Evolutionary conservation across 352 stramenopile genomes (phyloP).

Genomic region (Peronospora destructor): DNA sequence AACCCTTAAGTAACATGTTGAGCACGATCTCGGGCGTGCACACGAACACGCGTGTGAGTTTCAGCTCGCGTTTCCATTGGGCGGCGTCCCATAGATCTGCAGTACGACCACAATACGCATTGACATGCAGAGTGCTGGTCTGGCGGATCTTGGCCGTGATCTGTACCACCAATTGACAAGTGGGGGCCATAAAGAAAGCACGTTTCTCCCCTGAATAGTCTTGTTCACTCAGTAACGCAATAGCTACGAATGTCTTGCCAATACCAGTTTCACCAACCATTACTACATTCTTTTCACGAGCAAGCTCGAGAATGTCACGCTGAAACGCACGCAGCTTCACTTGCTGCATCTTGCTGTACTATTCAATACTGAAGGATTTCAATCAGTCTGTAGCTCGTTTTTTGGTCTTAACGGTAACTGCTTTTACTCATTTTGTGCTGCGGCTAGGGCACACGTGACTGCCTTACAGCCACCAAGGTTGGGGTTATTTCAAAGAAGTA

Average conservation of each 20-base stretch:
- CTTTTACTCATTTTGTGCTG: too few relatives aligned
- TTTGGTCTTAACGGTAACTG: too few relatives aligned
- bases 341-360: constrained; percentile 15
- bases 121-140: constrained; percentile 49
- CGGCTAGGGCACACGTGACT: too few relatives aligned
- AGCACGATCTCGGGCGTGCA: constrained; percentile 84
- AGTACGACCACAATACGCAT: constrained; percentile 44
- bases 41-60: constrained; percentile 64
- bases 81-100: constrained; percentile 55
- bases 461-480: too few relatives aligned
- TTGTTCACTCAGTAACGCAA: constrained; percentile 65
- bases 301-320: constrained; percentile 55
- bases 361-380: too few relatives aligned
- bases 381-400: too few relatives aligned
- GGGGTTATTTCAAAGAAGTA: too few relatives aligned
- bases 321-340: constrained; percentile 66
- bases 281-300: constrained; percentile 69
- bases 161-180: constrained; percentile 72
- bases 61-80: constrained; percentile 56
- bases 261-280: constrained; percentile 81
- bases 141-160: constrained; percentile 69
- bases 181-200: constrained; percentile 78
- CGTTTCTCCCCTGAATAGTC: constrained; percentile 58
- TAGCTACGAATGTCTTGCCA: constrained; percentile 81
- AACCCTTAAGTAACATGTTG: constrained; percentile 79